phyloP scores from a whole-genome alignment of 225 moss, liverwort and hornwort species.

The Neckera pumila region DNA sequence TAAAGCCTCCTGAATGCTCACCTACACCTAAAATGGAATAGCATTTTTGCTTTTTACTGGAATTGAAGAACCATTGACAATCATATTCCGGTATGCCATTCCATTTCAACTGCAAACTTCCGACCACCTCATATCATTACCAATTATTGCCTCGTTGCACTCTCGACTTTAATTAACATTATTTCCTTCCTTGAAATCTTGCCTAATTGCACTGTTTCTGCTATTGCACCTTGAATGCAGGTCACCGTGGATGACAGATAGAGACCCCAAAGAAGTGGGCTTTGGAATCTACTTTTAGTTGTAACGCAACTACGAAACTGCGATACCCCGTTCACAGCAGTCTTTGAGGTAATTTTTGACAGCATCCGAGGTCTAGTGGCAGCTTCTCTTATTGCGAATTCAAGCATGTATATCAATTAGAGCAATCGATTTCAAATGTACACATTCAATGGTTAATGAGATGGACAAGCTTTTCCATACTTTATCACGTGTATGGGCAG shows the following conservation, averaged over 20 bases:
- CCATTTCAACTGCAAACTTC: not conserved
- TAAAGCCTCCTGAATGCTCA: not conserved
- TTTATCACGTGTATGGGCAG: not conserved
- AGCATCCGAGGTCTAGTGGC: not conserved
- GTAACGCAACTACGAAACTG: not conserved
- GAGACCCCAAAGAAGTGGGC: constrained; percentile 61
- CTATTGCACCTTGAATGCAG: constrained; percentile 18
- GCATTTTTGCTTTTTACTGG: not conserved
- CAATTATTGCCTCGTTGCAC: not conserved
- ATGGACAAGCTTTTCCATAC: not conserved
- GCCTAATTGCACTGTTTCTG: not conserved
- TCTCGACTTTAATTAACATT: not conserved
- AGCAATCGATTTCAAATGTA: not conserved
- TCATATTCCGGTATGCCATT: not conserved
- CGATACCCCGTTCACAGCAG: not conserved
- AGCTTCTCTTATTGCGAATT: not conserved
- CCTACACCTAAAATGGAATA: not conserved
- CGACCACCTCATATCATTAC: not conserved
- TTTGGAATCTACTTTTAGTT: constrained; percentile 47
- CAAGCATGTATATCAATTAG: not conserved
- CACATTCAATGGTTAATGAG: not conserved
- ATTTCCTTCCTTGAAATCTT: not conserved
- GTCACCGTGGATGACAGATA: constrained; percentile 80
- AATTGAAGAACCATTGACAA: not conserved
- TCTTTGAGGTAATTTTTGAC: not conserved